Conservation (phyloP, 1,139 yeast species). For the Saccharomyces hybrid region DNA sequence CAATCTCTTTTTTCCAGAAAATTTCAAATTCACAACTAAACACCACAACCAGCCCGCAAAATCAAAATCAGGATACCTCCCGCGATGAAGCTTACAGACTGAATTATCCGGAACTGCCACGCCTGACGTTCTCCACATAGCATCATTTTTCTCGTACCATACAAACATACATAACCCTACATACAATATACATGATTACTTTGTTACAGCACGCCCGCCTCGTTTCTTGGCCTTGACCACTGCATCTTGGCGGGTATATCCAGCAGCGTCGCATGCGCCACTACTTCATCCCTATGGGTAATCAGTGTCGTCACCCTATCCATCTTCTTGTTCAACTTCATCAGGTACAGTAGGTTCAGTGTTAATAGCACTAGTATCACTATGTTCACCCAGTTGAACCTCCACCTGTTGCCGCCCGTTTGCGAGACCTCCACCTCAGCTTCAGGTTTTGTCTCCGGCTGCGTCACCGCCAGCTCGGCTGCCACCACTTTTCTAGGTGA, state of each 20-base stretch:
- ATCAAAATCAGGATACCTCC: background rate
- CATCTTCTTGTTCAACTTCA: conserved; percentile 1
- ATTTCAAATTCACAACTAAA: background rate
- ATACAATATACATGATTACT: conserved; percentile 1
- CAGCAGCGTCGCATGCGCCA: background rate
- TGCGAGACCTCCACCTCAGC: background rate
- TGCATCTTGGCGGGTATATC: background rate
- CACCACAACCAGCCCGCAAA: background rate
- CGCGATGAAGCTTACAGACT: conserved; percentile 6
- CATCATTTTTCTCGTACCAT: background rate
- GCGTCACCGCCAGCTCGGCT: background rate
- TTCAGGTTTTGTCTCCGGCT: background rate
- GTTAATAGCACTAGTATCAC: background rate
- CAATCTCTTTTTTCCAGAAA: conserved; percentile 15
- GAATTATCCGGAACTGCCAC: conserved; percentile 26
- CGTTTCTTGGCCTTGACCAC: conserved; percentile 1
- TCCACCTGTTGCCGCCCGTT: background rate
- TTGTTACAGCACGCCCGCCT: background rate
- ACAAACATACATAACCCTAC: conserved; percentile 1
- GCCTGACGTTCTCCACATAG: conserved; percentile 17
- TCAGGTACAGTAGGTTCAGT: background rate
- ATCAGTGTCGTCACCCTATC: background rate
- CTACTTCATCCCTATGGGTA: background rate
- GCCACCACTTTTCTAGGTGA: background rate
- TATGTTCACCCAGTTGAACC: background rate